Base-by-base conservation (phyloP, 768 basidiomycete genomes). In the Mycena rebaudengoi region DNA sequence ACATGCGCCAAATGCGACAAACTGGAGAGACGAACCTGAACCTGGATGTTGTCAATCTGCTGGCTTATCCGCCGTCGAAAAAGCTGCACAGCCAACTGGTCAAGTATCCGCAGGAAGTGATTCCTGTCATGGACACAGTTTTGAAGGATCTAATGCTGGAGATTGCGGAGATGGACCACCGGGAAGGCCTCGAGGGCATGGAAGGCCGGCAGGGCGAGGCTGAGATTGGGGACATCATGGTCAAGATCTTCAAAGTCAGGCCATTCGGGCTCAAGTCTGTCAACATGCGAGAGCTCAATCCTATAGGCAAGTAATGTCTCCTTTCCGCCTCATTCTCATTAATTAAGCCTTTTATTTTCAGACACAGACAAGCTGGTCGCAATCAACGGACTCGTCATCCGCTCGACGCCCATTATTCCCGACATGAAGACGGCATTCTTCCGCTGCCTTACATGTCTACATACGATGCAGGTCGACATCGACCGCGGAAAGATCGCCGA, bases 391-490 rank as follows among this genome's bases (percentile, higher is more conserved):
- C 88, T 99, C 7, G 95, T 99, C 70, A 99, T 99, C 64, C 92
- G 98, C 23, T 94, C 96, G 0, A 98, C 98, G 0, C 95, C 97
- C 12, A 92, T 99, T 71, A 98, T 99, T 62, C 98, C 98, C 4
- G 98, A 99, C 78, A 99, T 99, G 98, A 96, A 97, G 79, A 88
- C 89, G 67, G 98, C 97, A 21, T 99, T 99, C 83, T 99, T 99
- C 87, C 92, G 96, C 56, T 99, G 98, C 78, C 82, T 94, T 26
- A 92, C 91, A 35, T 99, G 98, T 75, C 91, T 91, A 39, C 98
- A 99, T 76, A 98, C 98, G n/a, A 89, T 95, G 8, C 95, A 95
- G 73, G 93, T 95, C 65, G 96, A 98, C 73, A 98, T 99, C 50
- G 96, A 98, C 76, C 91, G 96, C n/a, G 98, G 97, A 41, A 94